Evolutionary conservation across 163 green algal genomes (phyloP).

Genomic region (Scenedesmus sp.): DNA sequence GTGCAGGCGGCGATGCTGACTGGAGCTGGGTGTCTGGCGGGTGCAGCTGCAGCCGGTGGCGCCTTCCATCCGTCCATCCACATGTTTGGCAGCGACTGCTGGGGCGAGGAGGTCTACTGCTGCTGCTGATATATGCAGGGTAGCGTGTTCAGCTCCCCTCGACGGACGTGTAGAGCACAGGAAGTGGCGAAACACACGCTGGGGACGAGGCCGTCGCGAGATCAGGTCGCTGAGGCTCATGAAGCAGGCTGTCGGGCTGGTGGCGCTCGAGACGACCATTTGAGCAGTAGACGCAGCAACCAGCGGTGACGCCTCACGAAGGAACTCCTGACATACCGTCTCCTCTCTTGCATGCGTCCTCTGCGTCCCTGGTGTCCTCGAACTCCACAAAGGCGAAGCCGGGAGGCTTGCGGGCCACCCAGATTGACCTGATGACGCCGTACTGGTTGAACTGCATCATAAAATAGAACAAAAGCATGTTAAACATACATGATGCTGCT

Average conservation of each 20-base stretch:
- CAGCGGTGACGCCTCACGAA: background rate
- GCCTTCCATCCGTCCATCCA: background rate
- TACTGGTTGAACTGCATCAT: slow-evolving; percentile 33
- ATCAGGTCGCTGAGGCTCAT: background rate
- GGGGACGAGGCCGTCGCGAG: background rate
- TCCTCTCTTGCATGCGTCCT: slow-evolving; percentile 59
- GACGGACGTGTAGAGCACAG: background rate
- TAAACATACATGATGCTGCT: background rate
- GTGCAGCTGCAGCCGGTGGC: background rate
- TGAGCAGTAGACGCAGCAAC: background rate
- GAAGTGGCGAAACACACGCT: background rate
- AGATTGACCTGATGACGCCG: slow-evolving; percentile 50
- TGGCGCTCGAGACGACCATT: background rate
- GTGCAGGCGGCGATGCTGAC: slow-evolving; percentile 8
- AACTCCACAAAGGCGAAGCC: slow-evolving; percentile 71
- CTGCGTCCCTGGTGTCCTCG: slow-evolving; percentile 66
- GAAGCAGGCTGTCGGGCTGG: background rate
- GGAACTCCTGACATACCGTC: slow-evolving; percentile 57
- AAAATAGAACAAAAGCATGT: background rate
- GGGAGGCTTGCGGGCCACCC: slow-evolving; percentile 68
- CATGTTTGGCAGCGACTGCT: background rate
- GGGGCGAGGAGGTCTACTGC: background rate
- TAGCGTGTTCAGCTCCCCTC: background rate
- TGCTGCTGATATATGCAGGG: background rate
- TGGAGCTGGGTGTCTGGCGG: background rate